Base-by-base conservation (phyloP, 768 basidiomycete genomes). In the Podaxis rugospora region DNA sequence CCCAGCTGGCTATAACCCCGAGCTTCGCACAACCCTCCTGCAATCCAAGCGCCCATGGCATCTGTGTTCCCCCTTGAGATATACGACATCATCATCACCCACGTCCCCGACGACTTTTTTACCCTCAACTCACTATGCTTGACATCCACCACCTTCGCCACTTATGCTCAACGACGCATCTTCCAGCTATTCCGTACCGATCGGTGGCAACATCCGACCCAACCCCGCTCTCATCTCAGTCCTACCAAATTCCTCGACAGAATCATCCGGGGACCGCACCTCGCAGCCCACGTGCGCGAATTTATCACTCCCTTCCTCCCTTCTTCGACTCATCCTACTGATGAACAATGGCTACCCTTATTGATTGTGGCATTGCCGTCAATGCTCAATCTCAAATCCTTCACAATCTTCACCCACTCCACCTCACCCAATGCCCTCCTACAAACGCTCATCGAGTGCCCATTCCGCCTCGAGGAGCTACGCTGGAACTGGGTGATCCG, bases 321-420 rank as follows among this genome's bases (percentile, higher is more conserved):
- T 5, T 16, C 14, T 9, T 35, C 23, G 13, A 18, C 52, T 21
- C 35, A 39, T 23, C 7, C 52, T n/a, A 4, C 18, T 4, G 35
- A 54, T 16, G 52, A 40, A 11, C 28, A n/a, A 5, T 54, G 44
- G 55, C 42, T 46, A 14, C 27, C 28, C 4, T 16, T 16, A 4
- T 18, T 57, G 42, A 28, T n/a, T 2, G 42, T 18, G 18, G 55
- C 55, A 3, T 21, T 57, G 55, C 55, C 55, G 1, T 28, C 47
- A 14, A 57, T 57, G 55, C 4, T 46, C 55, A 57, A 57, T 28
- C 55, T 57, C 44, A 57, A 57, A 57, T 57, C 27, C 2, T 35
- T 57, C n/a, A 27, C 55, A n/a, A 21, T 46, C 44, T 57, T 57
- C 44, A 47, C 42, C 28, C 47, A n/a, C 39, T 16, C 39, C 6